These are phyloP conservation scores for Aspergillus sp. DNA, from an alignment of 2,329 filamentous ascomycete genomes.

Conservation along the genomic window DNA sequence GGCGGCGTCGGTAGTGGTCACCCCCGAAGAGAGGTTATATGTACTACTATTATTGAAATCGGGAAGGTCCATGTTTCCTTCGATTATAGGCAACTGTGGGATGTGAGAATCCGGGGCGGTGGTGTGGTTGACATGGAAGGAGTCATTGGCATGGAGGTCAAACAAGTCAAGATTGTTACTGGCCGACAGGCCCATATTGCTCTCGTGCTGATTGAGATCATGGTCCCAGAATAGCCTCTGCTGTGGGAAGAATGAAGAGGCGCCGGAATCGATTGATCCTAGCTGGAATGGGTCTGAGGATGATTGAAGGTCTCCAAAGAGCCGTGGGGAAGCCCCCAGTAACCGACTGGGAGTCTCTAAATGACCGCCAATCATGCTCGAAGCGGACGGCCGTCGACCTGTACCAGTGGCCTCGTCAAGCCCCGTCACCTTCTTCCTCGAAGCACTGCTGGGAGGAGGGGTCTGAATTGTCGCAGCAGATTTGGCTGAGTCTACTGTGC, in stretches of 20 bases:
- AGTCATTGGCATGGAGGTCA: constrained; percentile 17
- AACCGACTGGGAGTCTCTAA: constrained; percentile 50
- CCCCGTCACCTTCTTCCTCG: constrained; percentile 49
- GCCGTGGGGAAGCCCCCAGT: constrained; percentile 47
- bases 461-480: constrained; percentile 59
- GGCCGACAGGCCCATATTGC: constrained; percentile 20
- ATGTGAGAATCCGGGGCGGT: constrained; percentile 28
- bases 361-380: constrained; percentile 31
- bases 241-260: constrained; percentile 60
- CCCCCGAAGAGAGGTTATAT: constrained; percentile 31
- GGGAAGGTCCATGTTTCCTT: constrained; percentile 36
- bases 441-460: constrained; percentile 62
- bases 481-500: constrained; percentile 39
- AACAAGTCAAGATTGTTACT: constrained; percentile 26
- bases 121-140: constrained; percentile 23
- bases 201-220: constrained; percentile 32
- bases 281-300: constrained; percentile 61
- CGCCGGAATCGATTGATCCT: constrained; percentile 53
- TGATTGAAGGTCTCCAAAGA: constrained; percentile 58
- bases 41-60: constrained; percentile 31
- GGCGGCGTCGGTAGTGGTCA: constrained; percentile 37
- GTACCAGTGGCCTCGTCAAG: constrained; percentile 28
- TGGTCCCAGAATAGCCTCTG: constrained; percentile 55
- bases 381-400: constrained; percentile 25
- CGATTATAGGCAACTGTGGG: constrained; percentile 40